Percentiles rank a stretch among this genome's conserved stretches.
phyloP scores from a whole-genome alignment of 768 basidiomycete species.

The Rhizopogon vesiculosus region DNA sequence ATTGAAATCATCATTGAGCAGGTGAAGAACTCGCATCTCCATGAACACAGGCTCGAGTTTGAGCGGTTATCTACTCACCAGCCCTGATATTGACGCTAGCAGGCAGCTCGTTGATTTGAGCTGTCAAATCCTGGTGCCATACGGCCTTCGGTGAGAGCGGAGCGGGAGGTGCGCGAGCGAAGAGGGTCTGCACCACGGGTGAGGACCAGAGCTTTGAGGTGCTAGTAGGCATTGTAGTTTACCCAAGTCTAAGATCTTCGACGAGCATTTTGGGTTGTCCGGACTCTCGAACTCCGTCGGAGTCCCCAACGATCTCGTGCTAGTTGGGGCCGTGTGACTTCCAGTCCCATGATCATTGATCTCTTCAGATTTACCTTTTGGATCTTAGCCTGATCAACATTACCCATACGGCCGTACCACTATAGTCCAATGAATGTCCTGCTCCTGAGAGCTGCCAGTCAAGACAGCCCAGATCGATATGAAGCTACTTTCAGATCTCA shows the following conservation, averaged over 20 bases:
- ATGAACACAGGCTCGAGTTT: neutral
- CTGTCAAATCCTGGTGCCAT: conserved; percentile 13
- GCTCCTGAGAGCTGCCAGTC: conserved; percentile 34
- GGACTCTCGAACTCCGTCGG: no score
- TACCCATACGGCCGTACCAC: neutral
- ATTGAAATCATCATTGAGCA: conserved; percentile 18
- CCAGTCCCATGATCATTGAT: neutral
- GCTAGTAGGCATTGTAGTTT: neutral
- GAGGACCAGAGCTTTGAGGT: conserved; percentile 7
- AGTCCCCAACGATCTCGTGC: neutral
- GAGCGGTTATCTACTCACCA: conserved; percentile 1
- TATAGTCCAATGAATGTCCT: conserved; percentile 27
- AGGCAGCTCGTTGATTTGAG: conserved; percentile 13
- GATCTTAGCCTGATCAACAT: neutral
- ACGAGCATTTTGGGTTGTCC: neutral
- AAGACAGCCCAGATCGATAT: conserved; percentile 50
- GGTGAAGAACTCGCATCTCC: conserved; percentile 7
- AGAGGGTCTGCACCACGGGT: conserved; percentile 10
- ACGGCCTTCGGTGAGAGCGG: conserved; percentile 10
- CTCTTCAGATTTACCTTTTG: neutral
- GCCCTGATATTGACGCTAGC: conserved; percentile 11
- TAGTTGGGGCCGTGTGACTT: neutral
- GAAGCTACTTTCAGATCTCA: conserved; percentile 40
- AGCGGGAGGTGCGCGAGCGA: conserved; percentile 10
- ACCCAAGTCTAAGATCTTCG: neutral